Percentiles rank a stretch among this genome's conserved stretches.
phyloP scores from a whole-genome alignment of 768 basidiomycete species.

The Russula virescens region DNA sequence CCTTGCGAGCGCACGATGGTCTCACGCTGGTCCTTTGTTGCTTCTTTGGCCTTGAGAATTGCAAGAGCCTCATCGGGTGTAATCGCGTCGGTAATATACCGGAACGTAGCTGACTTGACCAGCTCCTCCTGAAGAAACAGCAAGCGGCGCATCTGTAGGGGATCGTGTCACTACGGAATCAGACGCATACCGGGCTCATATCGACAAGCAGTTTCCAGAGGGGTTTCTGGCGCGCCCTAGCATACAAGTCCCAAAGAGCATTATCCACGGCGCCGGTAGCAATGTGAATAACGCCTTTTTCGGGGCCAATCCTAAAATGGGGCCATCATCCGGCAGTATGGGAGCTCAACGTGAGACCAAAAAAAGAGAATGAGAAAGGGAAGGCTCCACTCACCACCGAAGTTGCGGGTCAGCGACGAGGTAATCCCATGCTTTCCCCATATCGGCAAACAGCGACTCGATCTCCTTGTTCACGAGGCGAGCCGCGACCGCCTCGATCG shows the following conservation, averaged over 20 bases:
- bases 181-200: constrained; percentile 62
- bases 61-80: constrained; percentile 85
- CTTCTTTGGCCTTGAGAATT: constrained; percentile 72
- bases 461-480: constrained; percentile 79
- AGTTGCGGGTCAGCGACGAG: constrained; percentile 86
- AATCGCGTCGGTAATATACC: constrained; percentile 91
- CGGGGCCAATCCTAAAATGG: constrained; percentile 74
- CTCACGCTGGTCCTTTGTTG: constrained; percentile 74
- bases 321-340: not conserved
- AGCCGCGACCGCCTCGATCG: constrained; percentile 72
- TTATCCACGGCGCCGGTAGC: constrained; percentile 87
- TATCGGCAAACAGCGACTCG: constrained; percentile 77
- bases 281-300: constrained; percentile 93
- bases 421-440: constrained; percentile 89
- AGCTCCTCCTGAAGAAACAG: constrained; percentile 56
- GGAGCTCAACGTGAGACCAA: not conserved
- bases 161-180: not conserved
- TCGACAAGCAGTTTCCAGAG: constrained; percentile 93
- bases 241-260: constrained; percentile 92
- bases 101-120: constrained; percentile 69
- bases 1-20: constrained; percentile 64
- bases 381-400: constrained; percentile 57
- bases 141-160: not conserved
- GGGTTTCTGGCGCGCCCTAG: constrained; percentile 72
- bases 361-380: not conserved